Evolutionary conservation across 352 stramenopile genomes (phyloP).

Genomic region (Plasmopara halstedii): DNA sequence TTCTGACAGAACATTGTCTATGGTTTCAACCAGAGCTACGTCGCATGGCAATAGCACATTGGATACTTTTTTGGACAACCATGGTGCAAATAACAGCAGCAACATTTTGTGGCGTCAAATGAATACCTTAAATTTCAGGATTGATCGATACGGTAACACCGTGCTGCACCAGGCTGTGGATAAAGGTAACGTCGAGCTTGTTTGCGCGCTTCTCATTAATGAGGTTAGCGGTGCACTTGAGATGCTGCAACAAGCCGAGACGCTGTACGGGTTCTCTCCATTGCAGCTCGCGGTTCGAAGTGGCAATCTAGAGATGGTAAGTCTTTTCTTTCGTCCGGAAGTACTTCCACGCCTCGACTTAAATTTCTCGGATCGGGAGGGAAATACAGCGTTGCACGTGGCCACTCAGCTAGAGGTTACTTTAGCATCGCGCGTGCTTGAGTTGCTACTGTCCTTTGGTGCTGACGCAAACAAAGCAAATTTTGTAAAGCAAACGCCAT

Average conservation of each 20-base stretch:
- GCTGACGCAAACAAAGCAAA: conserved; percentile 55
- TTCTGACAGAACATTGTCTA: conserved; percentile 9
- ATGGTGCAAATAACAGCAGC: neutral
- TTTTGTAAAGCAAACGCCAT: conserved; percentile 61
- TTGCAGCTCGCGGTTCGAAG: conserved; percentile 53
- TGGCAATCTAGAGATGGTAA: conserved; percentile 54
- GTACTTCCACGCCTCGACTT: conserved; percentile 61
- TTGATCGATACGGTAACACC: conserved; percentile 54
- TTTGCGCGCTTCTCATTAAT: conserved; percentile 41
- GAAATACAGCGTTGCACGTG: conserved; percentile 64
- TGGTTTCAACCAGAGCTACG: conserved; percentile 10
- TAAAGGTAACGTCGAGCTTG: conserved; percentile 33
- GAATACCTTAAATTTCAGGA: conserved; percentile 17
- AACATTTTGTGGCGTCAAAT: conserved; percentile 18
- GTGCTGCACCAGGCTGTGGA: conserved; percentile 42
- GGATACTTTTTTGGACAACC: conserved; percentile 3
- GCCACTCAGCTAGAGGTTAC: conserved; percentile 49
- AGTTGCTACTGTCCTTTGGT: conserved; percentile 63
- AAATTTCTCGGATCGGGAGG: conserved; percentile 56
- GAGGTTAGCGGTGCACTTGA: conserved; percentile 29
- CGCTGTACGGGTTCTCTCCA: conserved; percentile 48
- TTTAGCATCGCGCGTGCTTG: conserved; percentile 54
- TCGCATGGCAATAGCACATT: conserved; percentile 2
- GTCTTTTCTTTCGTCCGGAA: conserved; percentile 71
- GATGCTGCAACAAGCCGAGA: conserved; percentile 46